Evolutionary conservation across 176 grass and related monocot species (phyloP), one percentile per base, ranked within the genome.

Genomic region (Oryza australiensis): DNA sequence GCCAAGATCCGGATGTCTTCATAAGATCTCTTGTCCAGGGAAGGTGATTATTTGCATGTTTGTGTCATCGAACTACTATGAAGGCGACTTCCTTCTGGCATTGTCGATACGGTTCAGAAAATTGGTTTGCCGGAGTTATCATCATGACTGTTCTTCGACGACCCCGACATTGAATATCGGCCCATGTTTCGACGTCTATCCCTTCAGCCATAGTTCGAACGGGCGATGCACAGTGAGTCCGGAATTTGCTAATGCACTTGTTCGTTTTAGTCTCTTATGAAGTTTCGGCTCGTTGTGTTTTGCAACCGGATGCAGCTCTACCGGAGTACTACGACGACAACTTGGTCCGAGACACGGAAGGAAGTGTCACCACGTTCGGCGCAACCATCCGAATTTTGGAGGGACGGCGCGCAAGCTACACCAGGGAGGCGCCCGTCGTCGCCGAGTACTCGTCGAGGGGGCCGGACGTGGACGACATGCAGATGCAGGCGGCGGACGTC

Each of bases 381-480:
- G 92, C 88, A 14, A 87, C 82, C 11, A 84, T 77, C 38, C 29
- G 88, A 55, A 93, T 98, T 62, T 73, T 63, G 62, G 92, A 94
- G 16, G 95, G 92, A 66, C 91, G 91, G 13, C 88, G 48, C 20
- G 95, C 92, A 64, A 84, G 74, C 70, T 98, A 98, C 75, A 90
- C 84, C 15, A 72, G 48, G 13, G 79, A 89, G 30, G 84, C 79
- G 2, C 92, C 90, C n/a, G 73, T 62, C 5, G 90, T 98, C 0
- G 85, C 93, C 26, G 82, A 81, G 57, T 95, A 93, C 84, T 98
- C 92, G 62, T 91, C 92, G 29, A 86, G 95, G 81, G 95, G 95
- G 13, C 90, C 95, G 9, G 89, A 90, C 88, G 70, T 92, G 69
- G 91, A 91, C 65, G 89, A 93, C 77, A 20, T 35, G 33, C 73